Evolutionary conservation across 2,329 filamentous ascomycete genomes (phyloP), one percentile per base, ranked within the genome.

Genomic region (Nannizziopsis barbatae): DNA sequence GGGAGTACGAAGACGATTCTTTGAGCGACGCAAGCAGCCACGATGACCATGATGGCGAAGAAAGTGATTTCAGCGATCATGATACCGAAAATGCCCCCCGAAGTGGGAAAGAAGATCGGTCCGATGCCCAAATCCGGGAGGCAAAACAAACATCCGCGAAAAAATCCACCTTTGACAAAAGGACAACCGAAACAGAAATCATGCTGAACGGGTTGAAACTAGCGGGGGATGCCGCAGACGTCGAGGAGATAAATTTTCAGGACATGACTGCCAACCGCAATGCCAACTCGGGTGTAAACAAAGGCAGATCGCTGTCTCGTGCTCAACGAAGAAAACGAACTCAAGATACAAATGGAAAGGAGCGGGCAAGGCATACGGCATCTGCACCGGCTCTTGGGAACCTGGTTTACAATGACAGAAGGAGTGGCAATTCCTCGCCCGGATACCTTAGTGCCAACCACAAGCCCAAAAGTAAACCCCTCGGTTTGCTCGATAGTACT

Each of bases 371-470:
- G 58, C 87, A 95, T 64, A 90, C 90, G 32, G 81, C 89, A 9
- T 95, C 95, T 68, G 90, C 95, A 48, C 90, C 92, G 47, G 95
- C 93, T 61, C 76, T 90, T 56, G 92, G 92, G 51, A 83, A 86
- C 53, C 96, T 96, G 73, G 96, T 95, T 71, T 88, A 96, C 79
- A 90, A 96, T 66, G 92, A 96, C 18, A 86, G 92, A 60, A 79
- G 87, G 53, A 82, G 86, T 57, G 79, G 84, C 49, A 83, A 83
- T n/a, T 77, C 82, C 39, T 77, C 81, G 46, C 90, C 89, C 66
- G 84, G 84, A 46, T 87, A 90, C 66, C 75, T 84, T 50, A 78
- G 81, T 10, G 59, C 55, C 49, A 65, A 57, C 52, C 67, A 56
- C 50, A 69, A 66, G 55, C 52, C 62, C 78, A 65, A 86, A 80